phyloP scores from a whole-genome alignment of 495 filamentous ascomycete species.

The Penicillium paxilli region DNA sequence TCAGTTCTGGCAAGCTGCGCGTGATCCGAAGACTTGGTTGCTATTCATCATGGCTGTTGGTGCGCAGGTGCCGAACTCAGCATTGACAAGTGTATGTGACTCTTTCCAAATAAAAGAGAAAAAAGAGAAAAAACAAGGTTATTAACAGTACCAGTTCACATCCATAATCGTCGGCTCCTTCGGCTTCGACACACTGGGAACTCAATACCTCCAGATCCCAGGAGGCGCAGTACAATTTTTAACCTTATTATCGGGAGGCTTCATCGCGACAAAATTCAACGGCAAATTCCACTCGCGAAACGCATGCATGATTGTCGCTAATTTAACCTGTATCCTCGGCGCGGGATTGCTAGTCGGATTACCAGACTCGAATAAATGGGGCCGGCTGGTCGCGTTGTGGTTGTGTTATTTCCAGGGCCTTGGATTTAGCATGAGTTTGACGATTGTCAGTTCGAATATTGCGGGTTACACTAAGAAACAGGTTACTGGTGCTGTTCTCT shows the following conservation, averaged over 20 bases:
- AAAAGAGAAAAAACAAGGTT: background rate
- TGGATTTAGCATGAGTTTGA: constrained; percentile 50
- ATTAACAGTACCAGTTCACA: constrained; percentile 28
- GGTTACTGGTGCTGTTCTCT: constrained; percentile 50
- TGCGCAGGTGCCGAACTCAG: constrained; percentile 38
- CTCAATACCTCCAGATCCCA: constrained; percentile 55
- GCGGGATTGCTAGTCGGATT: constrained; percentile 53
- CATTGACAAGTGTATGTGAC: constrained; percentile 35
- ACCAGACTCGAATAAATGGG: constrained; percentile 51
- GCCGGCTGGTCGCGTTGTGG: constrained; percentile 54
- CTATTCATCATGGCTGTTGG: constrained; percentile 39
- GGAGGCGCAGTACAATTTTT: constrained; percentile 44
- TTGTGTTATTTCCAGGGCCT: constrained; percentile 53
- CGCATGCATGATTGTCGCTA: constrained; percentile 37
- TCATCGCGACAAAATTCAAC: constrained; percentile 42
- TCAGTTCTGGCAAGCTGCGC: constrained; percentile 47
- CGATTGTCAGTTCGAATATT: constrained; percentile 45
- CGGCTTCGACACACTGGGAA: constrained; percentile 55
- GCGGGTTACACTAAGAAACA: constrained; percentile 59
- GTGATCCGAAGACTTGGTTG: constrained; percentile 51
- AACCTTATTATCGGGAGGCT: constrained; percentile 32
- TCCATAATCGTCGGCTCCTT: constrained; percentile 53
- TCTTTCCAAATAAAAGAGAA: no score
- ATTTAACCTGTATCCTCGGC: constrained; percentile 57
- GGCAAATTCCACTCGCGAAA: constrained; percentile 30